phyloP scores from a whole-genome alignment of 129 eudicot species.

The Tagetes patula region DNA sequence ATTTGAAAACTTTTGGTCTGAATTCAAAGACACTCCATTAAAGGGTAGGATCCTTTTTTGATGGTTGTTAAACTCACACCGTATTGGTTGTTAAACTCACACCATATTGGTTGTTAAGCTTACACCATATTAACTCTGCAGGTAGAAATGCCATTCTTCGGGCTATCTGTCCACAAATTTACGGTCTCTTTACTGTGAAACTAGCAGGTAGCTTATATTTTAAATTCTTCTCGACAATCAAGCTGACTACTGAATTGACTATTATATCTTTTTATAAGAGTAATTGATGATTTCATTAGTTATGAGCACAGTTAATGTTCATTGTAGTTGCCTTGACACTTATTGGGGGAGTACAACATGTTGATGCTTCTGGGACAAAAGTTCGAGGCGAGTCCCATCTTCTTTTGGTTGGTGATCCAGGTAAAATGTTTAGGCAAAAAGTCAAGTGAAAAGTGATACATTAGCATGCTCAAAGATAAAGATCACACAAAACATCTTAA shows the following conservation, averaged over 20 bases:
- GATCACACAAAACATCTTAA: not conserved
- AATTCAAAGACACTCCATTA: constrained; percentile 70
- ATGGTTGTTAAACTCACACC: not conserved
- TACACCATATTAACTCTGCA: constrained; percentile 20
- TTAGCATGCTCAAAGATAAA: not conserved
- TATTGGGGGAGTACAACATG: constrained; percentile 98
- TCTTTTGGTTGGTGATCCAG: constrained; percentile 99
- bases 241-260: not conserved
- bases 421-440: constrained; percentile 28
- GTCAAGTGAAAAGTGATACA: not conserved
- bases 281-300: not conserved
- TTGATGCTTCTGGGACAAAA: constrained; percentile 97
- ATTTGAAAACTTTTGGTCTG: constrained; percentile 75
- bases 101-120: constrained; percentile 9
- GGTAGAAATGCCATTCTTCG: constrained; percentile 91
- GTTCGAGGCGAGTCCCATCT: constrained; percentile 97
- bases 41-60: constrained; percentile 48
- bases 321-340: constrained; percentile 82
- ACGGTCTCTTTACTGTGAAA: constrained; percentile 95
- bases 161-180: constrained; percentile 92
- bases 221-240: constrained; percentile 10
- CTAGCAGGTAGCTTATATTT: constrained; percentile 66
- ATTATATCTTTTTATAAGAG: not conserved
- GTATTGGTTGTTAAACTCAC: not conserved
- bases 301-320: constrained; percentile 23